These are phyloP conservation scores for Tylopilus plumbeoviolaceoides DNA, from an alignment of 768 basidiomycete species.

Conservation along the genomic window DNA sequence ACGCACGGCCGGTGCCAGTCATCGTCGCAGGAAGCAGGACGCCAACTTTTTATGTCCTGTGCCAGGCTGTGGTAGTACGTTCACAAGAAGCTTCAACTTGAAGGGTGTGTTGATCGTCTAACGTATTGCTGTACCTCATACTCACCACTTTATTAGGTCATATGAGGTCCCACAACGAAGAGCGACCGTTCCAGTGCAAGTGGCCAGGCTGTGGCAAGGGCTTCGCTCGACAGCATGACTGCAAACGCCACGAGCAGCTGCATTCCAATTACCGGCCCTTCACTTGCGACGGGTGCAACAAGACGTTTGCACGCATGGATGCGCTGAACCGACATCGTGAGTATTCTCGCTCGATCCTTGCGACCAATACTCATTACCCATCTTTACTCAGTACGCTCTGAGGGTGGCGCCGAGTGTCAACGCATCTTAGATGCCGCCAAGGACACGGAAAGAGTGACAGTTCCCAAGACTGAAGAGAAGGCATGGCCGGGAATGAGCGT, in stretches of 20 bases:
- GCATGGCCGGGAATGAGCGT: constrained; percentile 32
- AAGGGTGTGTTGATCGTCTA: constrained; percentile 53
- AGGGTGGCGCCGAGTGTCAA: constrained; percentile 76
- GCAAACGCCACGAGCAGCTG: constrained; percentile 92
- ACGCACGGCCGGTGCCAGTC: constrained; percentile 83
- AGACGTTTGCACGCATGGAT: constrained; percentile 93
- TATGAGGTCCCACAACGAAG: constrained; percentile 90
- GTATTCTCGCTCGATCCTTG: constrained; percentile 30
- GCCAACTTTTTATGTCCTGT: constrained; percentile 83
- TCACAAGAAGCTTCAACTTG: constrained; percentile 90
- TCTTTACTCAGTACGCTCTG: constrained; percentile 57
- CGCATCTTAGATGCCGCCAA: constrained; percentile 35
- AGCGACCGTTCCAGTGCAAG: constrained; percentile 91
- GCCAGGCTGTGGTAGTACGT: constrained; percentile 80
- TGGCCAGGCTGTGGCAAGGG: constrained; percentile 95
- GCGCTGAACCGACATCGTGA: constrained; percentile 89
- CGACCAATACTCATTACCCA: not conserved
- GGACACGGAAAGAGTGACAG: constrained; percentile 19
- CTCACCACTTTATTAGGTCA: constrained; percentile 54
- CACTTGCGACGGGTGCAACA: constrained; percentile 87
- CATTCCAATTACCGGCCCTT: constrained; percentile 92
- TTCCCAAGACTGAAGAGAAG: constrained; percentile 32
- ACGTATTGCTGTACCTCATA: constrained; percentile 9
- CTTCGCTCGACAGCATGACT: constrained; percentile 92
- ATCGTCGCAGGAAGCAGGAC: constrained; percentile 81